These are phyloP conservation scores for Ricinus communis DNA, from an alignment of 345 rosid genomes.

Conservation along the genomic window DNA sequence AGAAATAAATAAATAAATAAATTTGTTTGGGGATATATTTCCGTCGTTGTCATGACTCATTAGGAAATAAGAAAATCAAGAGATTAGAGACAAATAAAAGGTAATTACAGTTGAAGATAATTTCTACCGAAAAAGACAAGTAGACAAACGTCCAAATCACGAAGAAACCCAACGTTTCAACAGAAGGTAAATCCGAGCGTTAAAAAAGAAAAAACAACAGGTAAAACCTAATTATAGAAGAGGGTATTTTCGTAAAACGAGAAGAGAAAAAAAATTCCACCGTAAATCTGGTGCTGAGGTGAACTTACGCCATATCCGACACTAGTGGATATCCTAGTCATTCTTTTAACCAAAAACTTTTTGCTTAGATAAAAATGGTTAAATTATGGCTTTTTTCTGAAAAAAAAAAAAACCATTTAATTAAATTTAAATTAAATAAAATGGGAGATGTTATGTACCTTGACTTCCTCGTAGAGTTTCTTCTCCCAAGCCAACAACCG, in stretches of 20 bases:
- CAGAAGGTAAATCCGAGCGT: no score
- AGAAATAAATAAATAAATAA: not conserved
- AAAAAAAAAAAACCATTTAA: no score
- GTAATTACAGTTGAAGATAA: not conserved
- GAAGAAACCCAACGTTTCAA: constrained; percentile 2
- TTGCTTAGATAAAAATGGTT: not conserved
- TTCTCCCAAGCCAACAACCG: constrained; percentile 97
- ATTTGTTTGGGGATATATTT: constrained; percentile 15
- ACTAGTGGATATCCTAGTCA: constrained; percentile 35
- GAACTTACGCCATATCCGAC: constrained; percentile 30
- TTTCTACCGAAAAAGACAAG: not conserved
- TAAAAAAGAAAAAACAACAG: not conserved
- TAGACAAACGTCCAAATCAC: constrained; percentile 13
- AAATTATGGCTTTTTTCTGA: no score
- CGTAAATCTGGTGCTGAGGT: constrained; percentile 27
- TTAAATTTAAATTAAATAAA: no score
- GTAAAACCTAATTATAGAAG: not conserved
- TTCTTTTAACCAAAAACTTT: not conserved
- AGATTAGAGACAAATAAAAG: not conserved
- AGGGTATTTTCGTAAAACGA: constrained; percentile 21
- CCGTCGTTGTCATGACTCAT: constrained; percentile 2
- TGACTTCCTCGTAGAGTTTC: constrained; percentile 88
- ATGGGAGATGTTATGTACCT: no score
- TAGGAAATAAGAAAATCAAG: not conserved
- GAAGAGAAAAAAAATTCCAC: constrained; percentile 2